Percentiles rank a stretch among this genome's conserved stretches.
Conservation (phyloP, 169 alveolate species). For the Eimeria tenella region DNA sequence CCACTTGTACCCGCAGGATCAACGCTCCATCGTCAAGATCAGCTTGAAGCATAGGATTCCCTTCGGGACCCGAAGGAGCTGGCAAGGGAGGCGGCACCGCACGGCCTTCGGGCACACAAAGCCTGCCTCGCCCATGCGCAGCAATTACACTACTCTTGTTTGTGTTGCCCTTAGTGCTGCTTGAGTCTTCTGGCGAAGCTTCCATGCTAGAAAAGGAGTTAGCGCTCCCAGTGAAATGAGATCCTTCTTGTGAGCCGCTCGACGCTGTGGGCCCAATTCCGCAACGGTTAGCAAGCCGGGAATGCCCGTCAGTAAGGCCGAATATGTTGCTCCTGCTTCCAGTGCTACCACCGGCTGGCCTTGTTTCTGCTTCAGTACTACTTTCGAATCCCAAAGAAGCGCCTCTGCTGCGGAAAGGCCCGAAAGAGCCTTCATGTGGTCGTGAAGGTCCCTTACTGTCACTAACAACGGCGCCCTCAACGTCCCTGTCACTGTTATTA, state of each 20-base stretch:
- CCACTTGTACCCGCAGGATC: slow-evolving; percentile 27
- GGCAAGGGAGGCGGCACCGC: slow-evolving; percentile 73
- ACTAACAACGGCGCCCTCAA: not conserved
- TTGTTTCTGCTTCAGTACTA: not conserved
- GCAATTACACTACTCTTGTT: slow-evolving; percentile 33
- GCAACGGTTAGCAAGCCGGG: slow-evolving; percentile 30
- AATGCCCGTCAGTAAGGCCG: not conserved
- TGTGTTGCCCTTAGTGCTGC: slow-evolving; percentile 5
- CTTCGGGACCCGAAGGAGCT: not conserved
- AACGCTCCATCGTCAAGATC: not conserved
- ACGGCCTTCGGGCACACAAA: slow-evolving; percentile 61
- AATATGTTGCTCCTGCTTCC: not conserved
- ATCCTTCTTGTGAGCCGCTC: not conserved
- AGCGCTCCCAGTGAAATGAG: not conserved
- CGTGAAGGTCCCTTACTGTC: not conserved
- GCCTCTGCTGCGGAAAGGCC: not conserved
- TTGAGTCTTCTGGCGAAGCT: not conserved
- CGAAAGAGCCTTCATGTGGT: not conserved
- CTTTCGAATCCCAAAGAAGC: not conserved
- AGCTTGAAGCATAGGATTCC: slow-evolving; percentile 54
- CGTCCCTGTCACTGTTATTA: not conserved
- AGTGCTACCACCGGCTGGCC: not conserved
- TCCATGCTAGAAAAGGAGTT: not conserved
- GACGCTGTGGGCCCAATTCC: not conserved
- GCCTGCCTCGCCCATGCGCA: slow-evolving; percentile 46